Base-by-base conservation (phyloP, 345 rosid genomes). In the Pistacia vera region DNA sequence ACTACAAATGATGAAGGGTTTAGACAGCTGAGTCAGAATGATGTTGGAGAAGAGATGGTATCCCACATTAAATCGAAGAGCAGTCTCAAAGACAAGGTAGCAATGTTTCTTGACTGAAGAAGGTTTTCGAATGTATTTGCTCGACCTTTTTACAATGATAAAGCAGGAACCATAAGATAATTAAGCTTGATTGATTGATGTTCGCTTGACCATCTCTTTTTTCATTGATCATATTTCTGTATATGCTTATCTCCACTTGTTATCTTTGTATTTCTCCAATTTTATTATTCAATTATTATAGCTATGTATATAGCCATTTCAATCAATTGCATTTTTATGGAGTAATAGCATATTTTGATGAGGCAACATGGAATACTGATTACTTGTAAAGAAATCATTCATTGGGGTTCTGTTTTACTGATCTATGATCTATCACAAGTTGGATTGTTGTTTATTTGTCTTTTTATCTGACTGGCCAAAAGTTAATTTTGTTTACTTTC, bases 31-130 rank as follows among this genome's bases (percentile, higher is more conserved):
- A 67, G 18, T 68, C 75, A 17, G 44, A 66, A 49, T 71, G 75
- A 79, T 71, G 72, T 66, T 64, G 76, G 70, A 51, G 78, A 63
- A 73, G 83, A 81, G 75, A 68, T 68, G 9, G 70, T 68, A 9
- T 76, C 80, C 17, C 56, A 62, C 5, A 25, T 51, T 51, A 90
- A 85, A 81, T 86, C 82, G 82, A 88, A 81, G 78, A 77, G 82
- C 79, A 86, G 88, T 73, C 85, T 90, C 33, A 85, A 81, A 77
- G 84, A 86, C 74, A 83, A 85, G 83, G 85, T 88, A n/a, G 84
- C 87, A 66, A 52, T 80, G 75, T 78, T 82, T 30, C 80, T 87
- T 62, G 85, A 85, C 58, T 86, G 79, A 82, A 56, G 61, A 25
- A 18, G 65, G 67, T 48, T 18, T 44, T 44, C 11, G 11, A 44